Base-by-base conservation (phyloP, 495 filamentous ascomycete species). In the Xylaria venustula region DNA sequence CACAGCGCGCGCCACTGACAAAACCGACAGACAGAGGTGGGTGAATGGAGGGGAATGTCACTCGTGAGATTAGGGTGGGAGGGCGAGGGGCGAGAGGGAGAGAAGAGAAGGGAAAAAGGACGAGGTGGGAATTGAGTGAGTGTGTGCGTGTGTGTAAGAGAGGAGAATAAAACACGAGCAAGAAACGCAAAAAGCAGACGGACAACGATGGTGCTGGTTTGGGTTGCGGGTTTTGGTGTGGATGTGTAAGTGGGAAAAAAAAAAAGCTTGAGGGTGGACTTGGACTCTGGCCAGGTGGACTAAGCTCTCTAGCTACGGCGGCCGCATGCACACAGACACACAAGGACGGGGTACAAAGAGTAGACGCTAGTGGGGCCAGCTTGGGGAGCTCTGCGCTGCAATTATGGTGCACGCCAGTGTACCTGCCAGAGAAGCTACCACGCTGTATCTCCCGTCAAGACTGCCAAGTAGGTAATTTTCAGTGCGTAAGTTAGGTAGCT, bases 151-250 rank as follows among this genome's bases (percentile, higher is more conserved):
- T 64, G 66, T 68, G 61, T 41, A 42, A 50, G 73, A 71, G 58
- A 71, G 70, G 72, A 78, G 72, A 77, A 75, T 73, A 73, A 73
- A 76, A 64, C 67, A 70, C 64, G 64, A 69, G 68, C 71, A 71
- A 75, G 72, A 74, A 74, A 74, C 64, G 60, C 70, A 73, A 69
- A 73, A 81, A 80, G 92, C 74, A 93, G 89, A 67, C 30, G 30
- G 90, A 71, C 69, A 71, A 71, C 64, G 69, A 71, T 71, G 68
- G 69, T 71, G 69, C 69, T 69, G 67, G 69, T 69, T 69, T 66
- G 69, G 68, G 64, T 71, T 71, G 67, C 66, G 64, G 52, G 53
- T 46, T 62, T 64, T 71, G 68, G 64, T 67, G 69, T 69, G 67
- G 67, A 67, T 71, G 67, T 69, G 90, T 62, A 70, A 69, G 64